Conservation (phyloP, 1,284 basidiomycete species). For the Cutaneotrichosporon curvatum region DNA sequence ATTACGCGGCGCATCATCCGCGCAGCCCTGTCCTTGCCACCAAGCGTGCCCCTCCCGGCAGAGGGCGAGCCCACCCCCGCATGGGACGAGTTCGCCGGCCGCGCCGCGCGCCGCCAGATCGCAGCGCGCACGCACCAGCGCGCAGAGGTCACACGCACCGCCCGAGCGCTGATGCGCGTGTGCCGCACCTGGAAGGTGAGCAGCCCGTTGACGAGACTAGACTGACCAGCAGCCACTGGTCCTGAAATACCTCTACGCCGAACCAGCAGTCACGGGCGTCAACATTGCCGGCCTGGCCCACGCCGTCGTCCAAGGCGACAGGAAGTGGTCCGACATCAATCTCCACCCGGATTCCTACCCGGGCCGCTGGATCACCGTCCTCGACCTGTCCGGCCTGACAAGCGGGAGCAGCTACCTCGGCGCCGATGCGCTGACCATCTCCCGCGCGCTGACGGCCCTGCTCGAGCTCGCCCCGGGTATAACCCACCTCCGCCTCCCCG, state of each 20-base stretch:
- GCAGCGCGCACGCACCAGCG: constrained; percentile 1
- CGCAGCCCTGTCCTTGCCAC: constrained; percentile 22
- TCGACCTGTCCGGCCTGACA: constrained; percentile 62
- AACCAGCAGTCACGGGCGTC: constrained; percentile 51
- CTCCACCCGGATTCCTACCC: constrained; percentile 74
- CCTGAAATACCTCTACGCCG: constrained; percentile 60
- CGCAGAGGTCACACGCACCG: constrained; percentile 5
- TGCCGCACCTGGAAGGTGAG: constrained; percentile 65
- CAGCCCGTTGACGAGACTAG: no score
- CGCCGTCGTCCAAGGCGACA: constrained; percentile 57
- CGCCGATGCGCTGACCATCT: constrained; percentile 51
- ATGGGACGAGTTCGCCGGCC: constrained; percentile 30
- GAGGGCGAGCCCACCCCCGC: constrained; percentile 1
- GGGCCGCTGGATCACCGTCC: constrained; percentile 67
- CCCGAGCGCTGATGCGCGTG: constrained; percentile 52
- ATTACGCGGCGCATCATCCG: constrained; percentile 29
- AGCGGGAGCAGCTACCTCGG: constrained; percentile 52
- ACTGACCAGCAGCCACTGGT: constrained; percentile 60
- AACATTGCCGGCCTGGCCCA: constrained; percentile 56
- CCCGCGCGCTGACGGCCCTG: constrained; percentile 35
- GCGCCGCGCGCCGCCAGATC: constrained; percentile 6
- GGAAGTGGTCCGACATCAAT: constrained; percentile 74
- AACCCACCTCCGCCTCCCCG: constrained; percentile 55
- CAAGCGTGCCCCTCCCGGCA: constrained; percentile 1
- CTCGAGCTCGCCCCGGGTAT: constrained; percentile 67